These are phyloP conservation scores for Tarenaya hassleriana DNA, from an alignment of 345 rosid species.

Conservation along the genomic window DNA sequence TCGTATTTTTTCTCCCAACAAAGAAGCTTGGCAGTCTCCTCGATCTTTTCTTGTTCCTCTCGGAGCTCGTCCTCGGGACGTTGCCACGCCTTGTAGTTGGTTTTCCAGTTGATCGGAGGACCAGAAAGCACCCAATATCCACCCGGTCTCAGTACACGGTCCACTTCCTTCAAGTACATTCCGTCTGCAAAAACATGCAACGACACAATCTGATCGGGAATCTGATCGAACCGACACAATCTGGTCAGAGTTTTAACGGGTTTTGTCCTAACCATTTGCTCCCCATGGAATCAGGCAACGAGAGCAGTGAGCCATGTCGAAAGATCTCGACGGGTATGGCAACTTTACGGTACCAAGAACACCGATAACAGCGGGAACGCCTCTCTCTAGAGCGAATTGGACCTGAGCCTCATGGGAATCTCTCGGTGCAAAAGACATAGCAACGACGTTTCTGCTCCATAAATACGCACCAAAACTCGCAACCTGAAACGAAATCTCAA, in stretches of 20 bases:
- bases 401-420: slow-evolving; percentile 99
- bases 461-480: slow-evolving; percentile 98
- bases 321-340: slow-evolving; percentile 90
- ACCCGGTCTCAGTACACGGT: slow-evolving; percentile 95
- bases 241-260: no score
- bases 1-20: slow-evolving; percentile 96
- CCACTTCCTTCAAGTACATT: slow-evolving; percentile 87
- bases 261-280: slow-evolving; percentile 63
- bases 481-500: slow-evolving; percentile 44
- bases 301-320: slow-evolving; percentile 99
- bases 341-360: slow-evolving; percentile 88
- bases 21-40: slow-evolving; percentile 74
- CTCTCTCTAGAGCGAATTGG: slow-evolving; percentile 97
- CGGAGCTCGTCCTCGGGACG: slow-evolving; percentile 89
- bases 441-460: slow-evolving; percentile 90
- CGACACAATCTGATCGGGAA: neutral
- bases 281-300: slow-evolving; percentile 99
- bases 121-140: slow-evolving; percentile 98
- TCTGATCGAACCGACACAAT: neutral
- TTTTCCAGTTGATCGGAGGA: slow-evolving; percentile 95
- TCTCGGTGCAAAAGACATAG: slow-evolving; percentile 99
- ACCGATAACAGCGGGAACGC: slow-evolving; percentile 97
- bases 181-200: slow-evolving; percentile 53
- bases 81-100: slow-evolving; percentile 85
- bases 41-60: slow-evolving; percentile 84